A percentile compares a stretch with the other conserved stretches of the same genome.
These are phyloP conservation scores for Daldinia sp. DNA, from an alignment of 2,329 filamentous ascomycete genomes.

Conservation along the genomic window DNA sequence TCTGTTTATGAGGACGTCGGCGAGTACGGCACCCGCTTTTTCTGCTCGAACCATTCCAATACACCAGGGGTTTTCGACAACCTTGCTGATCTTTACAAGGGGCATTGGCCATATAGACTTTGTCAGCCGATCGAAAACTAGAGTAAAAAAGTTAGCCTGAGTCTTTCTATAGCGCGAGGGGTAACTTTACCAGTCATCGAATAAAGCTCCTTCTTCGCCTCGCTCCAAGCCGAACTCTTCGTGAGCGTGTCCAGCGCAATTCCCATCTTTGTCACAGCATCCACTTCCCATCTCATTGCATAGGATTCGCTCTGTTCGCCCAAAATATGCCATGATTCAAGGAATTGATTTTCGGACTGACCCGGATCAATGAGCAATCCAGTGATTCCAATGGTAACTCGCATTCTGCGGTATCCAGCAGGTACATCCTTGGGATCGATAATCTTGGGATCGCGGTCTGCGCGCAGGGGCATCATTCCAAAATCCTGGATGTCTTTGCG, in stretches of 20 bases:
- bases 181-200: constrained; percentile 56
- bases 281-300: constrained; percentile 82
- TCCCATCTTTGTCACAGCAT: constrained; percentile 79
- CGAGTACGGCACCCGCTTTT: constrained; percentile 74
- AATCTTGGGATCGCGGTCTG: constrained; percentile 52
- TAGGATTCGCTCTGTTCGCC: constrained; percentile 80
- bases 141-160: constrained; percentile 28
- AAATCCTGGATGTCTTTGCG: constrained; percentile 88
- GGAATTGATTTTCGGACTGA: no score
- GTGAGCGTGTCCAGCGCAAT: constrained; percentile 79
- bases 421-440: constrained; percentile 60
- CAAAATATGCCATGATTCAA: constrained; percentile 79
- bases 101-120: constrained; percentile 68
- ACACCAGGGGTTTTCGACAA: constrained; percentile 84
- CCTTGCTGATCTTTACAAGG: constrained; percentile 72
- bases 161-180: background rate
- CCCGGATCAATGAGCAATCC: constrained; percentile 81
- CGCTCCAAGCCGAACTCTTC: constrained; percentile 80
- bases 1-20: constrained; percentile 82
- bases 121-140: constrained; percentile 65
- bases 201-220: constrained; percentile 64
- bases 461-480: constrained; percentile 78
- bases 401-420: constrained; percentile 71
- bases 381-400: constrained; percentile 82
- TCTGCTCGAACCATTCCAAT: constrained; percentile 79